Evolutionary conservation across 306 rosid genomes (phyloP).

Genomic region (Cyamopsis tetragonoloba): DNA sequence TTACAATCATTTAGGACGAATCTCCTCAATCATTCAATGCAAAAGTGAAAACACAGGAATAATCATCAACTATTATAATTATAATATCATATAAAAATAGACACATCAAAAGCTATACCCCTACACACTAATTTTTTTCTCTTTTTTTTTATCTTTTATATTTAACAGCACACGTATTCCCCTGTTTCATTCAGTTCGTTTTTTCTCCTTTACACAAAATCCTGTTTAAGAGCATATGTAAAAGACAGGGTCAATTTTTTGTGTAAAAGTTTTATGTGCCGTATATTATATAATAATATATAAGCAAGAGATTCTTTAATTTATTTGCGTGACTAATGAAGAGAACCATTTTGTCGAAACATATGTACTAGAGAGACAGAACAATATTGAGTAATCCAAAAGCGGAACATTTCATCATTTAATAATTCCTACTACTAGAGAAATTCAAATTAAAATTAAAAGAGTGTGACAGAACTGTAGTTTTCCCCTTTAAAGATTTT

Average conservation of each 20-base stretch:
- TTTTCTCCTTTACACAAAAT: background rate
- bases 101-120: background rate
- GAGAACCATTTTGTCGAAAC: too few relatives aligned
- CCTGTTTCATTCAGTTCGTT: background rate
- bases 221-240: background rate
- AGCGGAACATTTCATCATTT: background rate
- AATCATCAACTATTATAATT: background rate
- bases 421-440: too few relatives aligned
- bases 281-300: too few relatives aligned
- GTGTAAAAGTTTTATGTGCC: too few relatives aligned
- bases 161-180: background rate
- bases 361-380: too few relatives aligned
- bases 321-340: too few relatives aligned
- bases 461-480: too few relatives aligned
- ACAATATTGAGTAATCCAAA: too few relatives aligned
- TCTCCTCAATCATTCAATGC: slow-evolving; percentile 25
- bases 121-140: background rate
- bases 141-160: background rate
- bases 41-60: background rate
- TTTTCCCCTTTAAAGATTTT: background rate
- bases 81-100: background rate
- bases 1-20: slow-evolving; percentile 24
- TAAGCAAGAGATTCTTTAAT: too few relatives aligned
- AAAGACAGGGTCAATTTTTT: background rate
- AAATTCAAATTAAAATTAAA: too few relatives aligned